Evolutionary conservation across 441 rosid genomes (phyloP).

Genomic region (Omphalea diandra): DNA sequence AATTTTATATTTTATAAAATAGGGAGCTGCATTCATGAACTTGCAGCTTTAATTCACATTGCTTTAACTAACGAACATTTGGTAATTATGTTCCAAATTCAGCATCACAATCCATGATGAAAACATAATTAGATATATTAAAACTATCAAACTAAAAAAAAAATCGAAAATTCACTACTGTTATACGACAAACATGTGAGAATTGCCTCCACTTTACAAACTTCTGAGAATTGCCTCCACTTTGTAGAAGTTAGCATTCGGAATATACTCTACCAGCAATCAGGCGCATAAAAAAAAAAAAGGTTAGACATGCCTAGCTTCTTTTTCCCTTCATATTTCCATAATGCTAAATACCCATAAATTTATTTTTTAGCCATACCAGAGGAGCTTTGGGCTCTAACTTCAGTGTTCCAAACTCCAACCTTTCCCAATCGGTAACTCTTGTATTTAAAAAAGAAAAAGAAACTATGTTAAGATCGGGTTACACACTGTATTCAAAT

Average conservation of each 20-base stretch:
- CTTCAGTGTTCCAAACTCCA: too few species aligned
- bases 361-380: conserved; percentile 34
- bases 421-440: too few species aligned
- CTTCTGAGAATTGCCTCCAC: conserved; percentile 93
- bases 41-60: background rate
- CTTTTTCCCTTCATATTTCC: background rate
- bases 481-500: too few species aligned
- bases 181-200: too few species aligned
- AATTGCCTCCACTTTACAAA: too few species aligned
- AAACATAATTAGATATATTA: too few species aligned
- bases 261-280: conserved; percentile 45
- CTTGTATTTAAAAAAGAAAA: too few species aligned
- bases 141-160: too few species aligned
- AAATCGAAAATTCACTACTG: too few species aligned
- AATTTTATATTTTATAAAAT: background rate
- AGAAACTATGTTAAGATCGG: too few species aligned
- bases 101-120: too few species aligned
- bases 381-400: conserved; percentile 55
- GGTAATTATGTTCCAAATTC: too few species aligned
- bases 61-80: conserved; percentile 22
- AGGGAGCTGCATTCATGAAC: background rate
- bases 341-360: background rate
- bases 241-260: conserved; percentile 83
- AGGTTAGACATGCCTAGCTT: background rate
- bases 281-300: conserved; percentile 8